phyloP scores from a whole-genome alignment of 2,329 filamentous ascomycete genomes.

The Biscogniauxia marginata region DNA sequence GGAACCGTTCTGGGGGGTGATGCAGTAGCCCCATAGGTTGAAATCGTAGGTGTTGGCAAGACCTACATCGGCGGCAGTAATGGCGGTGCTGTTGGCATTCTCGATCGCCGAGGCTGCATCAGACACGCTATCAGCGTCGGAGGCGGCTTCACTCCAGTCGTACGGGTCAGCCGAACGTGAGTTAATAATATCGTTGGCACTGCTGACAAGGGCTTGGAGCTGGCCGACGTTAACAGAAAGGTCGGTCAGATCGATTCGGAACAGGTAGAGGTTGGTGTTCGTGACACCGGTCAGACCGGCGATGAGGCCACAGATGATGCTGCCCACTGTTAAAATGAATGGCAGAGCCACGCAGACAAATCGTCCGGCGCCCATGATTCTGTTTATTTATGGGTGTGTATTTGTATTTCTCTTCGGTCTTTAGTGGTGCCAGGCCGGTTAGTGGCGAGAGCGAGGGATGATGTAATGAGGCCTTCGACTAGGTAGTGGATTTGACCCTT shows the following conservation, averaged over 20 bases:
- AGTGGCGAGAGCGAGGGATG: not conserved
- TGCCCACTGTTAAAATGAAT: slow-evolving; percentile 75
- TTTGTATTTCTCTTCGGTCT: slow-evolving; percentile 1
- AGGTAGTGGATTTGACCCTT: not conserved
- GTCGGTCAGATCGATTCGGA: slow-evolving; percentile 61
- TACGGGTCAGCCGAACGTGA: slow-evolving; percentile 13
- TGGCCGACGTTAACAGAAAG: slow-evolving; percentile 51
- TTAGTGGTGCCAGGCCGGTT: not conserved
- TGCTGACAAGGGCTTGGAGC: slow-evolving; percentile 24
- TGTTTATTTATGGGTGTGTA: slow-evolving; percentile 16
- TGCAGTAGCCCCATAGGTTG: slow-evolving; percentile 86
- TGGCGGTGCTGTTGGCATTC: slow-evolving; percentile 39
- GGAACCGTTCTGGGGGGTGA: slow-evolving; percentile 53
- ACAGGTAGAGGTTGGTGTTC: slow-evolving; percentile 56
- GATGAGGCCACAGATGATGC: slow-evolving; percentile 67
- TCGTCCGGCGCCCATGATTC: slow-evolving; percentile 64
- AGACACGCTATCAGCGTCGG: slow-evolving; percentile 6
- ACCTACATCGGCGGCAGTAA: slow-evolving; percentile 57
- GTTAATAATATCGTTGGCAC: slow-evolving; percentile 11
- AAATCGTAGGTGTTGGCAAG: slow-evolving; percentile 79
- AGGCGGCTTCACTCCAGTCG: slow-evolving; percentile 18
- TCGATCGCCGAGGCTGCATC: slow-evolving; percentile 30
- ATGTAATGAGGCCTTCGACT: slow-evolving; percentile 8
- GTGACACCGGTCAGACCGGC: slow-evolving; percentile 55
- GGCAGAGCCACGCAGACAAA: slow-evolving; percentile 86